A percentile compares a stretch with the other conserved stretches of the same genome.
phyloP scores from a whole-genome alignment of 345 rosid species.

The Acer negundo region DNA sequence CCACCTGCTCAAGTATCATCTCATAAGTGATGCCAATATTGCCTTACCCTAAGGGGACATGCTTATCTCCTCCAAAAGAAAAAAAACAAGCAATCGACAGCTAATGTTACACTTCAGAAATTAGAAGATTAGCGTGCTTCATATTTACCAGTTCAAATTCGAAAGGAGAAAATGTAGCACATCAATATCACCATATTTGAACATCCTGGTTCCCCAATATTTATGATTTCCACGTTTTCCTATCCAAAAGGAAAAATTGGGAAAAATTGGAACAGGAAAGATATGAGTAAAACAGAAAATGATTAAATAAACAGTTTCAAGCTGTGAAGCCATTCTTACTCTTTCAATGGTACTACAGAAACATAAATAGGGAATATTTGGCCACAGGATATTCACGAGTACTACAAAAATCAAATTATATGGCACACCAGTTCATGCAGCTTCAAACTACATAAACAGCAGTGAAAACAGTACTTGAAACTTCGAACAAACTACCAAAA shows the following conservation, averaged over 20 bases:
- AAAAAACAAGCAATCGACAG: slow-evolving; percentile 7
- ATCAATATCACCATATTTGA: slow-evolving; percentile 88
- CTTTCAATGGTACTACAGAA: slow-evolving; percentile 1
- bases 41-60: slow-evolving; percentile 13
- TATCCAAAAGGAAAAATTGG: slow-evolving; percentile 29
- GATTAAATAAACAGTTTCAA: not conserved
- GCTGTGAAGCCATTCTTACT: not conserved
- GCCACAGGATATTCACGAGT: not conserved
- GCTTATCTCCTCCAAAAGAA: not conserved
- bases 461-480: not conserved
- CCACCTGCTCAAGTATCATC: slow-evolving; percentile 76
- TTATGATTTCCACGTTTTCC: slow-evolving; percentile 98
- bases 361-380: not conserved
- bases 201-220: slow-evolving; percentile 98
- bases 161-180: slow-evolving; percentile 90
- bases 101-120: slow-evolving; percentile 10
- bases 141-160: slow-evolving; percentile 85
- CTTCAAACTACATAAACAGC: not conserved
- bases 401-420: not conserved
- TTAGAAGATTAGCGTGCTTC: slow-evolving; percentile 8
- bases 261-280: slow-evolving; percentile 4
- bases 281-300: slow-evolving; percentile 1
- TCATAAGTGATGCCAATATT: slow-evolving; percentile 26
- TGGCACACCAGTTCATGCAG: not conserved
- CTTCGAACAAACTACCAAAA: not conserved